Evolutionary conservation across 306 rosid species (phyloP).

Genomic region (Fragaria vesca): DNA sequence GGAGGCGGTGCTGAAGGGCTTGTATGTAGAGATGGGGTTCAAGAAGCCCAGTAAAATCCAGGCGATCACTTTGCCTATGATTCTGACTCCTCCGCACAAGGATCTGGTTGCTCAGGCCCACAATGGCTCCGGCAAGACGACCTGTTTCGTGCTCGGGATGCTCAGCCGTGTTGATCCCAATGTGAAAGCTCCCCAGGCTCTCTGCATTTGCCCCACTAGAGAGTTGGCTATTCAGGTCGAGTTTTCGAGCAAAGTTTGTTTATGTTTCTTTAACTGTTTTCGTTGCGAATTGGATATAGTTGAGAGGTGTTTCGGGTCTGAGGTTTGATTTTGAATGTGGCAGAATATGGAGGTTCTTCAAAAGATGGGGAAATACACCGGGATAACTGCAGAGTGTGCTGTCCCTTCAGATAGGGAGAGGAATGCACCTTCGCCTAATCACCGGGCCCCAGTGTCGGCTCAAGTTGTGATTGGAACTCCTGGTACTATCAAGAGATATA

Average conservation of each 20-base stretch:
- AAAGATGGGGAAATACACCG: slow-evolving; percentile 80
- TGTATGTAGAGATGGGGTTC: slow-evolving; percentile 83
- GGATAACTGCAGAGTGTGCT: slow-evolving; percentile 72
- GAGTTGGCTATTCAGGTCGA: slow-evolving; percentile 85
- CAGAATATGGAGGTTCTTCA: slow-evolving; percentile 82
- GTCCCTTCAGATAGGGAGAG: slow-evolving; percentile 64
- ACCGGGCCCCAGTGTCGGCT: slow-evolving; percentile 57
- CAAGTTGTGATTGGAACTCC: slow-evolving; percentile 94
- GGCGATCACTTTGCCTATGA: slow-evolving; percentile 86
- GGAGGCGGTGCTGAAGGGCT: slow-evolving; percentile 69
- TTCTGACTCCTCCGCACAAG: slow-evolving; percentile 65
- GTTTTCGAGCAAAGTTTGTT: neutral
- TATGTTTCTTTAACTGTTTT: neutral
- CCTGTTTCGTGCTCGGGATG: slow-evolving; percentile 96
- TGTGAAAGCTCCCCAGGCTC: slow-evolving; percentile 74
- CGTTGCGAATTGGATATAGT: neutral
- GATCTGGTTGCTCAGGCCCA: slow-evolving; percentile 93
- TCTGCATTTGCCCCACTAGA: slow-evolving; percentile 87
- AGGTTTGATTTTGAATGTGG: slow-evolving; percentile 20
- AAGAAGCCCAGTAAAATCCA: slow-evolving; percentile 89
- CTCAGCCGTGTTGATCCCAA: slow-evolving; percentile 78
- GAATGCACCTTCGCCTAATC: slow-evolving; percentile 31
- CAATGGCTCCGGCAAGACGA: slow-evolving; percentile 93
- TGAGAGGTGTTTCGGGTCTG: neutral
- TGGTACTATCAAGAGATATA: slow-evolving; percentile 77